Conservation (phyloP, 1,139 yeast genomes). For the Geotrichum carabidarum region DNA sequence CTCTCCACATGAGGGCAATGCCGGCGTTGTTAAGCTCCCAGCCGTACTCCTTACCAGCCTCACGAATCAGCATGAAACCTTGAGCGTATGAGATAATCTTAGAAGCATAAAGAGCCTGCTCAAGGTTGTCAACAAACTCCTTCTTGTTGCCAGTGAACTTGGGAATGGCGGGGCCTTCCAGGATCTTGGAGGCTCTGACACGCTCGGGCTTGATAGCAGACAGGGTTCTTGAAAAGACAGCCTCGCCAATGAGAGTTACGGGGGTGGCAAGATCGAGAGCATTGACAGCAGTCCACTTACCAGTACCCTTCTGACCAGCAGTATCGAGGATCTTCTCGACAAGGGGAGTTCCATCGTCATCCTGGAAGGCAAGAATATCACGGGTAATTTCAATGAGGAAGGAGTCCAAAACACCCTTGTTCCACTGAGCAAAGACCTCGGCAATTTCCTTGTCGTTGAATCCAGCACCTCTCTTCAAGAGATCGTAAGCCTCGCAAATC, state of each 20-base stretch:
- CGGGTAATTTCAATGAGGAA: slow-evolving; percentile 96
- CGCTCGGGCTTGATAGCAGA: slow-evolving; percentile 92
- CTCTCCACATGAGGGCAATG: slow-evolving; percentile 99
- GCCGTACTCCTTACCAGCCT: slow-evolving; percentile 94
- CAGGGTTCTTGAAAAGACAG: slow-evolving; percentile 93
- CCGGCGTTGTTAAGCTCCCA: slow-evolving; percentile 98
- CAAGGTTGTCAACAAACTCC: slow-evolving; percentile 85
- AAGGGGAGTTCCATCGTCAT: slow-evolving; percentile 77
- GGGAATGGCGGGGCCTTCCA: slow-evolving; percentile 70
- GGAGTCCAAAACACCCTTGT: slow-evolving; percentile 95
- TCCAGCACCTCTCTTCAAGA: slow-evolving; percentile 91
- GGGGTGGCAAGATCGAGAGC: slow-evolving; percentile 98
- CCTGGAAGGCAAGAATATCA: slow-evolving; percentile 83
- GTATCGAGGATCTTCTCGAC: slow-evolving; percentile 94
- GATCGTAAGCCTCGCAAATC: slow-evolving; percentile 95
- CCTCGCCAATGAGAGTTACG: slow-evolving; percentile 96
- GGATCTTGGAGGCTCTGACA: slow-evolving; percentile 69
- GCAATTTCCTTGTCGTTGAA: slow-evolving; percentile 89
- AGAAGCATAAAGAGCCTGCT: slow-evolving; percentile 97
- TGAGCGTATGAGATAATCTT: slow-evolving; percentile 98
- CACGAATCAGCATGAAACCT: slow-evolving; percentile 98
- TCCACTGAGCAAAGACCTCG: slow-evolving; percentile 89
- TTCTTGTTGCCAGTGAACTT: slow-evolving; percentile 65
- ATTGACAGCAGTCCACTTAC: slow-evolving; percentile 99
- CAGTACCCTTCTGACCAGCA: slow-evolving; percentile 99